Percentiles rank a stretch among this genome's conserved stretches.
Evolutionary conservation across 2,329 filamentous ascomycete genomes (phyloP).

Genomic region (Dothistroma pini): DNA sequence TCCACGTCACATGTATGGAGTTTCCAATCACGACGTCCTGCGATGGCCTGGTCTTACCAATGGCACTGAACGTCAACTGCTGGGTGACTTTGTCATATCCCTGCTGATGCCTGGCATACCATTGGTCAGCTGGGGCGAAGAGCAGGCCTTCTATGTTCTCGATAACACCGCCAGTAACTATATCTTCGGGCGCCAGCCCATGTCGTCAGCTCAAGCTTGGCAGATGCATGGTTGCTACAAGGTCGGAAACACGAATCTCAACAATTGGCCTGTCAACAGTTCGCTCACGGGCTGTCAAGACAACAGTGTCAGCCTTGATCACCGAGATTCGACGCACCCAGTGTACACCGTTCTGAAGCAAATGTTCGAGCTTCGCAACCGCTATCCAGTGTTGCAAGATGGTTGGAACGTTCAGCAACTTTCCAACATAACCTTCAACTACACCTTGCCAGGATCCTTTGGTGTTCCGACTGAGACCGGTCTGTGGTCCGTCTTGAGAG

Average conservation of each 20-base stretch:
- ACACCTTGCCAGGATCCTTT: conserved; percentile 52
- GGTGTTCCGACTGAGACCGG: conserved; percentile 54
- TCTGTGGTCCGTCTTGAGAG: conserved; percentile 59
- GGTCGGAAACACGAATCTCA: conserved; percentile 55
- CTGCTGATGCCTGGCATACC: conserved; percentile 60
- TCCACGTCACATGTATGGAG: conserved; percentile 62
- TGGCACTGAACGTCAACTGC: conserved; percentile 55
- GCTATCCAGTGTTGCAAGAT: conserved; percentile 58
- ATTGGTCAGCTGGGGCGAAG: conserved; percentile 60
- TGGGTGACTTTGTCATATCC: conserved; percentile 58
- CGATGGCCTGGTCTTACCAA: conserved; percentile 59
- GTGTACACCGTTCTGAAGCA: conserved; percentile 59
- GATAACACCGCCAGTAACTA: conserved; percentile 64
- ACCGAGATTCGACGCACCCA: conserved; percentile 60
- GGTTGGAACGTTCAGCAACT: conserved; percentile 55
- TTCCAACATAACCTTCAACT: conserved; percentile 53
- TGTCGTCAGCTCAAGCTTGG: conserved; percentile 61
- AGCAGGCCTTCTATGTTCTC: conserved; percentile 61
- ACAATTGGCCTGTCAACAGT: conserved; percentile 55
- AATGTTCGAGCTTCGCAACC: conserved; percentile 58
- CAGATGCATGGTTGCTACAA: conserved; percentile 62
- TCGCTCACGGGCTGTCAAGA: conserved; percentile 56
- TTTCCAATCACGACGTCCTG: conserved; percentile 64
- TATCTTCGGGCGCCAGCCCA: conserved; percentile 61
- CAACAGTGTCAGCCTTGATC: conserved; percentile 55